Evolutionary conservation across 352 stramenopile genomes (phyloP).

Genomic region (Pythium chondricola): DNA sequence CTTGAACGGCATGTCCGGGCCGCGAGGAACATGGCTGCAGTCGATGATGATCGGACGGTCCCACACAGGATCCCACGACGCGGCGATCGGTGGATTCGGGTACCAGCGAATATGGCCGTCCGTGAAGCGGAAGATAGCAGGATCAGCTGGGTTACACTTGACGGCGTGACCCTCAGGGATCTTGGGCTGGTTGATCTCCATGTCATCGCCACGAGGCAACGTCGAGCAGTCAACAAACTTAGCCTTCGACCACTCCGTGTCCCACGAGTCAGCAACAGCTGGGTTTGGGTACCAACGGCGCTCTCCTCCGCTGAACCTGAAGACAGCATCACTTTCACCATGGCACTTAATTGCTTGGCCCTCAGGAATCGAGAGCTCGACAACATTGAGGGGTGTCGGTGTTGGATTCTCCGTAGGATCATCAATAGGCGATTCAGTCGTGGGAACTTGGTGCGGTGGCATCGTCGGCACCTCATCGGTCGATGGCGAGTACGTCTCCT

Average conservation of each 20-base stretch:
- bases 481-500: too few relatives aligned
- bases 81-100: neutral
- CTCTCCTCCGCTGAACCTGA: conserved; percentile 13
- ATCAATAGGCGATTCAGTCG: too few relatives aligned
- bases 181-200: conserved; percentile 4
- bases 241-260: conserved; percentile 9
- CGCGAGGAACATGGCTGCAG: conserved; percentile 11
- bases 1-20: conserved; percentile 17
- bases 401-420: too few relatives aligned
- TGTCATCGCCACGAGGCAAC: conserved; percentile 7
- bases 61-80: conserved; percentile 9
- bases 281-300: conserved; percentile 17
- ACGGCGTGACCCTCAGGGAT: conserved; percentile 7
- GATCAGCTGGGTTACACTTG: neutral
- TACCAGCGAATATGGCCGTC: conserved; percentile 7
- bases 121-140: conserved; percentile 5
- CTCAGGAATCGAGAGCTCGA: too few relatives aligned
- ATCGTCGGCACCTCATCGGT: neutral
- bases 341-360: conserved; percentile 20
- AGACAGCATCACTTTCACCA: conserved; percentile 1
- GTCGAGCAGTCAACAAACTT: conserved; percentile 17
- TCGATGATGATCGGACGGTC: conserved; percentile 12
- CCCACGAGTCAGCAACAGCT: conserved; percentile 20
- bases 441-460: neutral
- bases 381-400: too few relatives aligned